These are phyloP conservation scores for Coemansia sp. DNA, from an alignment of 192 early-diverging fungal genomes.

Conservation along the genomic window DNA sequence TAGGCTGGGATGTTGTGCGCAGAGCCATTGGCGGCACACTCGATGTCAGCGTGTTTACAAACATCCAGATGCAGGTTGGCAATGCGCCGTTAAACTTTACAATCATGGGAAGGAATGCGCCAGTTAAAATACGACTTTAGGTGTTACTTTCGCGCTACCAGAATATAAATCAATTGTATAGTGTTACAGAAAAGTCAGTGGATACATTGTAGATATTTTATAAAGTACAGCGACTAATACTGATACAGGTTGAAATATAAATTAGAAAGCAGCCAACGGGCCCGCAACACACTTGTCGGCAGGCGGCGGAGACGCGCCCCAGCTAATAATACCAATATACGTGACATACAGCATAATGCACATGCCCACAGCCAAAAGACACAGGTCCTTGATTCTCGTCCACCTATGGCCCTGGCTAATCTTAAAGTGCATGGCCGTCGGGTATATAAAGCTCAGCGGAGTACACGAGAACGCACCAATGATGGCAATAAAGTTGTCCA, in stretches of 20 bases:
- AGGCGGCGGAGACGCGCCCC: slow-evolving; percentile 34
- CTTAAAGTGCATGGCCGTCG: slow-evolving; percentile 77
- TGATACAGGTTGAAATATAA: background rate
- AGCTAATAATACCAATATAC: slow-evolving; percentile 48
- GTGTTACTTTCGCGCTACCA: too few relatives aligned
- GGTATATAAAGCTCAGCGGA: slow-evolving; percentile 82
- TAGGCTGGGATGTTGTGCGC: slow-evolving; percentile 47
- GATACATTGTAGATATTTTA: background rate
- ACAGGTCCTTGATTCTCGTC: slow-evolving; percentile 59
- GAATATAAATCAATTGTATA: too few relatives aligned
- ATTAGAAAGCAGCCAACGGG: background rate
- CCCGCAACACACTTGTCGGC: slow-evolving; percentile 14
- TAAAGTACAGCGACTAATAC: background rate
- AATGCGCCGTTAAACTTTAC: slow-evolving; percentile 45
- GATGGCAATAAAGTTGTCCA: slow-evolving; percentile 83
- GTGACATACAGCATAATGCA: slow-evolving; percentile 84
- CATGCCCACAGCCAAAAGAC: slow-evolving; percentile 65
- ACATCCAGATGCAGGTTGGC: slow-evolving; percentile 34
- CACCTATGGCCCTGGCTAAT: slow-evolving; percentile 52
- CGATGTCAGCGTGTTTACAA: slow-evolving; percentile 46
- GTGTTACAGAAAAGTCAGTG: too few relatives aligned
- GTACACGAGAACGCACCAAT: slow-evolving; percentile 81
- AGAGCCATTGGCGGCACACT: slow-evolving; percentile 46
- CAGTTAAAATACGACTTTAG: slow-evolving; percentile 34
- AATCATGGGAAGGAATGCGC: slow-evolving; percentile 33